Conservation (phyloP, 2,329 filamentous ascomycete species). For the Fusarium zealandicum region DNA sequence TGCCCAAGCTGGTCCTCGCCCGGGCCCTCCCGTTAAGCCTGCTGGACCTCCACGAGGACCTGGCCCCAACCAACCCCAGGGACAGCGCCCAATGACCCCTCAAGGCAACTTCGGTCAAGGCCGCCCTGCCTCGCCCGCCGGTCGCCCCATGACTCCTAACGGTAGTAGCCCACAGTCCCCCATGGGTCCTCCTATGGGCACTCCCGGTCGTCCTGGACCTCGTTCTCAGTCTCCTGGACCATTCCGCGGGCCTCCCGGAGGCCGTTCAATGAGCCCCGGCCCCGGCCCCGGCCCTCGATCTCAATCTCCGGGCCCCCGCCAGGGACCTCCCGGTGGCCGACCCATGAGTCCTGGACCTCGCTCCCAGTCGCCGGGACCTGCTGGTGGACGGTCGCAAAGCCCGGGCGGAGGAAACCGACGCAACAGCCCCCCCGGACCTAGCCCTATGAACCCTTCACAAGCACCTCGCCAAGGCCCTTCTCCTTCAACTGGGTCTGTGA, state of each 20-base stretch:
- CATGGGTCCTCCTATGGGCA: constrained; percentile 45
- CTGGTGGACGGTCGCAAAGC: constrained; percentile 44
- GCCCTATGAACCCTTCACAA: constrained; percentile 55
- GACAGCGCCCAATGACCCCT: constrained; percentile 44
- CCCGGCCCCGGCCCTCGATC: constrained; percentile 45
- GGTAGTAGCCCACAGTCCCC: constrained; percentile 44
- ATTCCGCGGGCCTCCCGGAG: constrained; percentile 34
- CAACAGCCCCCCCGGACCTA: constrained; percentile 54
- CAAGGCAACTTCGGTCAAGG: constrained; percentile 41
- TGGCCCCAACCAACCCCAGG: constrained; percentile 19
- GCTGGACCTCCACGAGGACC: constrained; percentile 37
- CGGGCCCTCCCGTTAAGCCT: constrained; percentile 60
- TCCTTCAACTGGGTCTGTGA: constrained; percentile 53
- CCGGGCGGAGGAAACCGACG: constrained; percentile 52
- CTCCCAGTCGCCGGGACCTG: constrained; percentile 57
- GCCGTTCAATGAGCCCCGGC: constrained; percentile 49
- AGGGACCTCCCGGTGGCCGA: constrained; percentile 42
- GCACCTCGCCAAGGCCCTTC: constrained; percentile 43
- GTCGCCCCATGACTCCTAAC: constrained; percentile 41
- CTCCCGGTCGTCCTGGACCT: constrained; percentile 44
- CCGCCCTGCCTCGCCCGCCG: constrained; percentile 50
- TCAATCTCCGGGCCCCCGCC: constrained; percentile 55
- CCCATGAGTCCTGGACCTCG: constrained; percentile 52
- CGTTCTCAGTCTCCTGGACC: constrained; percentile 30
- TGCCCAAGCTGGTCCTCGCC: constrained; percentile 56